A percentile compares a stretch with the other conserved stretches of the same genome.
These are phyloP conservation scores for Fusarium sp. DNA, from an alignment of 2,329 filamentous ascomycete species.

Conservation along the genomic window DNA sequence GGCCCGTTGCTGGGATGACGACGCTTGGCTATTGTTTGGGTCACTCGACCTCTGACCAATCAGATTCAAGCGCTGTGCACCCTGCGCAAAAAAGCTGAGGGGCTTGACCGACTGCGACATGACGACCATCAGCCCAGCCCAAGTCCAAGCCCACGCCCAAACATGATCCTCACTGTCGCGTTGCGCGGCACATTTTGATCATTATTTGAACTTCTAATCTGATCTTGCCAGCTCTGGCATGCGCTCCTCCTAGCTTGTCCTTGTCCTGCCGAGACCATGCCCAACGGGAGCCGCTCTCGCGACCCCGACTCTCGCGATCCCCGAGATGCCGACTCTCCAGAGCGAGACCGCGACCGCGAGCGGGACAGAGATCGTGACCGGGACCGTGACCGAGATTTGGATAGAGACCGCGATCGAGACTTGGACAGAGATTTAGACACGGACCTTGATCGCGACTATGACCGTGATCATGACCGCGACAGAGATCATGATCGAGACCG, in stretches of 20 bases:
- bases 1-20: conserved; percentile 34
- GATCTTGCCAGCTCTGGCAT: conserved; percentile 21
- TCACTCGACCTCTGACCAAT: conserved; percentile 29
- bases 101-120: conserved; percentile 36
- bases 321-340: conserved; percentile 36
- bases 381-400: conserved; percentile 13
- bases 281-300: conserved; percentile 36
- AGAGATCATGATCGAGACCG: conserved; percentile 6
- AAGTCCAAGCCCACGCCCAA: conserved; percentile 7
- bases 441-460: conserved; percentile 2
- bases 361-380: conserved; percentile 5
- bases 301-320: conserved; percentile 38
- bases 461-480: conserved; percentile 15
- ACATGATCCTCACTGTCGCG: conserved; percentile 22
- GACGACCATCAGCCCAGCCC: conserved; percentile 17
- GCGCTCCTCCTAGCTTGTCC: conserved; percentile 26
- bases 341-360: conserved; percentile 12
- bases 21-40: conserved; percentile 31
- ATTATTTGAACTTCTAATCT: neutral
- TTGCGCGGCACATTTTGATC: conserved; percentile 5
- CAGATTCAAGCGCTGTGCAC: conserved; percentile 25
- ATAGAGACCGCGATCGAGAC: conserved; percentile 22
- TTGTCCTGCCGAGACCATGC: conserved; percentile 33
- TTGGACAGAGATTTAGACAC: conserved; percentile 13
- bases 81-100: conserved; percentile 36